A percentile compares a stretch with the other conserved stretches of the same genome.
Evolutionary conservation across 2,329 filamentous ascomycete species (phyloP).

Genomic region (Exophiala oligosperma): DNA sequence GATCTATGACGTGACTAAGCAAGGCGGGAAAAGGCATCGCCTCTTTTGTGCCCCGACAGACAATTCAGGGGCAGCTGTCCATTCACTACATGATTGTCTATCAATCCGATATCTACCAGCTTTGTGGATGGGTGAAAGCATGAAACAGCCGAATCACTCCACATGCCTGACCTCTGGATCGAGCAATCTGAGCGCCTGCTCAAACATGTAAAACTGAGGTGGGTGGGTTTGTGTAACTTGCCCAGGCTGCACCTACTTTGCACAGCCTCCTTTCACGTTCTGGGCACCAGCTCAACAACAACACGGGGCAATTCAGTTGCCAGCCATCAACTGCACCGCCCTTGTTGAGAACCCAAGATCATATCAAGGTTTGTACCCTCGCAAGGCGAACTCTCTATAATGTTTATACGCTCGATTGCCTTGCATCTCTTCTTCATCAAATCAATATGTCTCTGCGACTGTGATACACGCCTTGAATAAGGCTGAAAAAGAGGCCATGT

Average conservation of each 20-base stretch:
- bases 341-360: neutral
- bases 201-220: constrained; percentile 10
- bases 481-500: neutral
- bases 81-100: neutral
- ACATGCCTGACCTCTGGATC: neutral
- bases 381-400: neutral
- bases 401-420: neutral
- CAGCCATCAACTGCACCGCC: neutral
- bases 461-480: neutral
- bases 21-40: no score
- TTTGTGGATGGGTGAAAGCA: neutral
- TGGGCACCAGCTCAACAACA: constrained; percentile 8
- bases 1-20: neutral
- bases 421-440: neutral
- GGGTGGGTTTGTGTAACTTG: constrained; percentile 2
- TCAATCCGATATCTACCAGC: neutral
- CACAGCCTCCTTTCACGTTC: constrained; percentile 10
- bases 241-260: constrained; percentile 14
- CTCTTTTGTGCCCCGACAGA: neutral
- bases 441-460: neutral
- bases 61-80: neutral
- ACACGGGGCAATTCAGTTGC: neutral
- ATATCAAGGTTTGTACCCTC: neutral
- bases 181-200: constrained; percentile 5
- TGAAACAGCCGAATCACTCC: constrained; percentile 2